Base-by-base conservation (phyloP, 192 early-diverging fungal genomes). In the Backusella sp. region DNA sequence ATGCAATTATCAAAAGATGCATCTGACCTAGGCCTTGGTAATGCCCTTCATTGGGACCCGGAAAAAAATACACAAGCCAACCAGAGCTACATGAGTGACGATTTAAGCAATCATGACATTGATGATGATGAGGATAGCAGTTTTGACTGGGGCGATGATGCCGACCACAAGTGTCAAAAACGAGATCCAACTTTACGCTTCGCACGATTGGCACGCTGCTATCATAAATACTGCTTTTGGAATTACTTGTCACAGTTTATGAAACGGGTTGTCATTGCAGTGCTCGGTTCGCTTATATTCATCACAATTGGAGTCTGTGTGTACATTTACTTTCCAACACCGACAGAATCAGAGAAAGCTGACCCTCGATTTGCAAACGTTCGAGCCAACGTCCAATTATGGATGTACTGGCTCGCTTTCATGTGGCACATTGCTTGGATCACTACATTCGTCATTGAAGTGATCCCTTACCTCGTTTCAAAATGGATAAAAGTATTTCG, bases 381-480 rank as follows among this genome's bases (percentile, higher is more conserved):
- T 17, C 71, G 79, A 21, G 69, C 28, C 44, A 76, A 80, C 26
- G 71, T 80, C 39, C 79, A 77, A 26, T 49, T 65, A 8, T 80
- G 79, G 79, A 73, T 80, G 71, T 77, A 71, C 41, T 80, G 79
- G 75, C 62, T 75, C 2, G 79, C 79, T 15, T 70, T 80, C 28
- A 80, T 80, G 72, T 77, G 79, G 79, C 72, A 70, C 36, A 77
- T 77, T 49, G 73, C 71, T 6, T 81, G 79, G 79, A 28, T 77
- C 19, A 81, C 76, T 44, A 70, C 66, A 15, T 30, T 81, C n/a
- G 36, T 77, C 39, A 70, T 81, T 44, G 79, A 81, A 70, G 28
- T 75, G 4, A 12, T 81, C 9, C 79, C 79, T 17, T 76, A 68
- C 14, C 4, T 72, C 7, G 72, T 74, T 19, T 76, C 72, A 21